phyloP scores from a whole-genome alignment of 345 rosid genomes.

The Alliaria petiolata region DNA sequence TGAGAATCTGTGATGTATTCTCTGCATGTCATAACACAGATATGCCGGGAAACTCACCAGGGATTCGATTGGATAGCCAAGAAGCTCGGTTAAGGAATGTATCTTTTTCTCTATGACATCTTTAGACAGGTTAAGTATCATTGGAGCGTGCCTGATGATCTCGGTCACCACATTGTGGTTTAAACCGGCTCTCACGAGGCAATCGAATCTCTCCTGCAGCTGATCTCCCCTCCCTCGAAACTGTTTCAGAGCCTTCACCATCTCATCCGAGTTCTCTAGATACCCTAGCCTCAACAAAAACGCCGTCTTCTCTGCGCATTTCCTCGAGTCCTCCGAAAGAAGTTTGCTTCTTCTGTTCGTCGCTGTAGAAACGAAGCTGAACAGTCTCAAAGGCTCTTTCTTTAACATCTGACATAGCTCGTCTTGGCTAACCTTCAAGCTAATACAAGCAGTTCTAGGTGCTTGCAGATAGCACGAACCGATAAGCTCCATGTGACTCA shows the following conservation, averaged over 20 bases:
- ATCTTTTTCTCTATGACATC: conserved; percentile 69
- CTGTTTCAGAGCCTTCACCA: conserved; percentile 57
- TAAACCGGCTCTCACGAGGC: conserved; percentile 69
- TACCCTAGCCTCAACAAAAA: conserved; percentile 70
- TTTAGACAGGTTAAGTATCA: conserved; percentile 65
- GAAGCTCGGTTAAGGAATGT: conserved; percentile 42
- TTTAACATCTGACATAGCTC: conserved; percentile 43
- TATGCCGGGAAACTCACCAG: conserved; percentile 62
- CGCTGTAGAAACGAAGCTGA: conserved; percentile 46
- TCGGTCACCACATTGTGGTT: conserved; percentile 40
- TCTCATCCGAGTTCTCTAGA: conserved; percentile 80
- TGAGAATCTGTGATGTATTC: conserved; percentile 50
- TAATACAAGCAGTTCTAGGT: conserved; percentile 45
- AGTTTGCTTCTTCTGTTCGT: conserved; percentile 29
- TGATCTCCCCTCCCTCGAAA: conserved; percentile 86
- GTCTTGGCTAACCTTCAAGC: conserved; percentile 42
- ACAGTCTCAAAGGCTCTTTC: conserved; percentile 60
- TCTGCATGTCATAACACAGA: conserved; percentile 58
- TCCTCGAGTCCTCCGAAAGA: conserved; percentile 31
- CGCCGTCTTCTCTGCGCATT: conserved; percentile 44
- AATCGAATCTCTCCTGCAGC: conserved; percentile 84
- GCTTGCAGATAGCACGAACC: conserved; percentile 52
- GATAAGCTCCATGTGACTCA: conserved; percentile 38
- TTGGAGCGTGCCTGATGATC: conserved; percentile 64
- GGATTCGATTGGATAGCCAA: conserved; percentile 55